A percentile compares a stretch with the other conserved stretches of the same genome.
Evolutionary conservation across 768 basidiomycete genomes (phyloP).

Genomic region (Lactifluus subvellereus): DNA sequence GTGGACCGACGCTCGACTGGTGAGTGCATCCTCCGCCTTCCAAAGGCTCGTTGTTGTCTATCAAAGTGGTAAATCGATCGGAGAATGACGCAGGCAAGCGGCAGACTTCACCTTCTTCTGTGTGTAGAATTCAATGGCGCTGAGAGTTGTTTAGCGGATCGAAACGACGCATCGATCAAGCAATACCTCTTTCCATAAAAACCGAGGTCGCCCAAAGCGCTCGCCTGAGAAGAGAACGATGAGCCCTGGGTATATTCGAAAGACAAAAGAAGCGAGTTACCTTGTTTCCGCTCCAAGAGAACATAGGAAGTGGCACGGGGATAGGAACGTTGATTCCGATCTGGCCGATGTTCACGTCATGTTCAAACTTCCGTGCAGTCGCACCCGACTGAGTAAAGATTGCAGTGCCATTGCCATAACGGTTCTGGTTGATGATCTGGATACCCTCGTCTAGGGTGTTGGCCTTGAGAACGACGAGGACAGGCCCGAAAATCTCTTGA

Average conservation of each 20-base stretch:
- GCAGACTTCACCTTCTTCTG: conserved; percentile 69
- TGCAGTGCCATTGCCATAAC: conserved; percentile 90
- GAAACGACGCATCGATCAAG: conserved; percentile 7
- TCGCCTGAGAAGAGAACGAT: conserved; percentile 39
- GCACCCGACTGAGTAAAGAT: conserved; percentile 97
- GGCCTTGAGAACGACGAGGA: conserved; percentile 67
- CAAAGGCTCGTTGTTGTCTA: conserved; percentile 91
- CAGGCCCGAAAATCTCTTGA: conserved; percentile 95
- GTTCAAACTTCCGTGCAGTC: conserved; percentile 90
- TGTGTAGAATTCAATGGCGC: conserved; percentile 94
- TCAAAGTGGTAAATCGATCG: conserved; percentile 1
- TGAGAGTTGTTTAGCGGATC: conserved; percentile 27
- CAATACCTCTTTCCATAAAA: conserved; percentile 85
- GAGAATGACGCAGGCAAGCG: background rate
- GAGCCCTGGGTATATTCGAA: background rate
- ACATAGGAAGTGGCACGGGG: conserved; percentile 91
- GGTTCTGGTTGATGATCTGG: conserved; percentile 82
- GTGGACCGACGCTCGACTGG: conserved; percentile 71
- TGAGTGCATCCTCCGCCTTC: conserved; percentile 80
- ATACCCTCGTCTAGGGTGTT: conserved; percentile 88
- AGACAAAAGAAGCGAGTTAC: conserved; percentile 28
- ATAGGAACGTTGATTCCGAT: conserved; percentile 93
- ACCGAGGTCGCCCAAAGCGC: conserved; percentile 77
- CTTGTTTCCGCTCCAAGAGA: conserved; percentile 96
- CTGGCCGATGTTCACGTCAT: conserved; percentile 81